A percentile compares a stretch with the other conserved stretches of the same genome.
These are phyloP conservation scores for Glomus cerebriforme DNA, from an alignment of 192 early-diverging fungal genomes.

Conservation along the genomic window DNA sequence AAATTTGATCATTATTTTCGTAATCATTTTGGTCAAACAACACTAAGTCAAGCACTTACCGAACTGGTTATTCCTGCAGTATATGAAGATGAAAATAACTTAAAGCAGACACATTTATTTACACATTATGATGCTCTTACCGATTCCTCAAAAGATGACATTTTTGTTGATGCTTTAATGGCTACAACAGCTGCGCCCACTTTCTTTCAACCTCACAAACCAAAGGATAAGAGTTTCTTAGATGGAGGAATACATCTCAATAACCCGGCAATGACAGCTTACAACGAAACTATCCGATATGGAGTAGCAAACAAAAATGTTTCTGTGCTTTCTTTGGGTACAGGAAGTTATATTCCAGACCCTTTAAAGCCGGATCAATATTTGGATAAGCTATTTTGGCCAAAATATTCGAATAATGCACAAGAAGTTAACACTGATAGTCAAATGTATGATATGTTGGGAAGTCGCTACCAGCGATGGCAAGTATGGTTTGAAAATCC, in stretches of 20 bases:
- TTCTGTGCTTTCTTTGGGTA: neutral
- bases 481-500: neutral
- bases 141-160: neutral
- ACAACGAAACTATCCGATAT: neutral
- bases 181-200: slow-evolving; percentile 2
- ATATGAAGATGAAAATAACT: too few relatives aligned
- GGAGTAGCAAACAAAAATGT: neutral
- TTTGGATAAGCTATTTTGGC: neutral
- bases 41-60: neutral
- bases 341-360: neutral
- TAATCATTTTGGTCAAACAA: neutral
- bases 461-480: slow-evolving; percentile 1
- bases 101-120: neutral
- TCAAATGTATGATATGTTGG: neutral
- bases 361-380: neutral
- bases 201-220: neutral
- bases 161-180: neutral
- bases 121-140: neutral
- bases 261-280: neutral
- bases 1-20: neutral
- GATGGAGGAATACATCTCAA: slow-evolving; percentile 12
- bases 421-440: neutral
- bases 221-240: too few relatives aligned
- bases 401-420: neutral
- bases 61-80: slow-evolving; percentile 3